Evolutionary conservation across 2,329 filamentous ascomycete species (phyloP), one percentile per base, ranked within the genome.

Genomic region (Xylariomycetidae sp.): DNA sequence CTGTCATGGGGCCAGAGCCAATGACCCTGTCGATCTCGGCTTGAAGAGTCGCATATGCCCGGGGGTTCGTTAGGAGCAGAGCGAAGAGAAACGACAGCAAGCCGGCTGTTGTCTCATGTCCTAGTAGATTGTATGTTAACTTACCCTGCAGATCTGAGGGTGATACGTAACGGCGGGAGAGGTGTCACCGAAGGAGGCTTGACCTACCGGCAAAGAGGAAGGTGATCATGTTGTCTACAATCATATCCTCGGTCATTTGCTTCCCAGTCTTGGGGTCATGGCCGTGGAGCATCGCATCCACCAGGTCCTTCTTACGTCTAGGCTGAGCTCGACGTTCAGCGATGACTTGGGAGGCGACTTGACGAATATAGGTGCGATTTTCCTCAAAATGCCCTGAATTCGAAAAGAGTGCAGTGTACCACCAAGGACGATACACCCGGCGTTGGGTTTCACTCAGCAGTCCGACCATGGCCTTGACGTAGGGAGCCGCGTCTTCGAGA

Each of bases 61-160:
- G 55, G 0, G 70, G 70, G 40, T 70, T 62, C 38, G 66, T 70
- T 34, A 72, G 47, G 4, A 77, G 56, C 38, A 70, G 63, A 46
- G 69, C 70, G 30, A 73, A 59, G 0, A 60, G 47, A 43, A 72
- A 4, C 65, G 58, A 19, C 75, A 53, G 28, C 9, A 72, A 54
- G 14, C 69, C 70, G 15, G 65, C 61, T 0, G 73, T 69, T 0
- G 74, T 77, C 35, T 76, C 72, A 39, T 74, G 70, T 1, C 69
- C 33, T 31, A n/a, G 17, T 9, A 10, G 17, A 8, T 27, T 27
- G 7, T 8, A 8, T 27, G 25, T 27, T 8, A 27, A 14, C 25
- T 14, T 27, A n/a, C n/a, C n/a, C n/a, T n/a, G n/a, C n/a, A 27
- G 10, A 14, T 29, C 13, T 17, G 8, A 10, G 16, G 17, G 12